Evolutionary conservation across 129 eudicot species (phyloP).

Genomic region (Arctium minus): DNA sequence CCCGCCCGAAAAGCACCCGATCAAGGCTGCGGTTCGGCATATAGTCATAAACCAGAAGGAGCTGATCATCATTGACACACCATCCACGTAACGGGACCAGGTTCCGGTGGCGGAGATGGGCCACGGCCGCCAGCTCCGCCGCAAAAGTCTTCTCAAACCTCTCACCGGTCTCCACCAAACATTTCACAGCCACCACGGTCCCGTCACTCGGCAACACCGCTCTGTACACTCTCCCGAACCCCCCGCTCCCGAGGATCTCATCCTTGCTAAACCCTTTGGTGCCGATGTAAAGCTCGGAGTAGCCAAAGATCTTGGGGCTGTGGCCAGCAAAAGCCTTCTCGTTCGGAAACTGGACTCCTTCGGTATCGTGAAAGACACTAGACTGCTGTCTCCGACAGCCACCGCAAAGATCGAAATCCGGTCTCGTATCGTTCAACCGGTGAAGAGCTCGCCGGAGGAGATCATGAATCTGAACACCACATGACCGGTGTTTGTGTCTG

Average conservation of each 20-base stretch:
- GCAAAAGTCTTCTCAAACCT: conserved; percentile 75
- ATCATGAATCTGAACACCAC: conserved; percentile 24
- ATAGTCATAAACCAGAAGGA: conserved; percentile 83
- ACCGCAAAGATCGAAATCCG: background rate
- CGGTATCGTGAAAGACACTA: conserved; percentile 49
- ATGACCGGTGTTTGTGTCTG: conserved; percentile 20
- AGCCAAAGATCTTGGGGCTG: conserved; percentile 72
- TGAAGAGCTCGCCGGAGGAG: conserved; percentile 26
- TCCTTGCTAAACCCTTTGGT: conserved; percentile 62
- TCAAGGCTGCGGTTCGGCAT: conserved; percentile 96
- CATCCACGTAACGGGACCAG: conserved; percentile 87
- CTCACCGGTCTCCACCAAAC: conserved; percentile 73
- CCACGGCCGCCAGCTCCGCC: conserved; percentile 93
- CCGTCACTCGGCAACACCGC: conserved; percentile 92
- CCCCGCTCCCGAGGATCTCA: conserved; percentile 80
- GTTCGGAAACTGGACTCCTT: conserved; percentile 48
- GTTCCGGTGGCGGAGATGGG: conserved; percentile 90
- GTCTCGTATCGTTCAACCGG: conserved; percentile 26
- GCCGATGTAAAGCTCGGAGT: conserved; percentile 86
- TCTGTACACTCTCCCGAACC: conserved; percentile 75
- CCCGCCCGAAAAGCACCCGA: conserved; percentile 47
- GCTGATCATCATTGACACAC: conserved; percentile 76
- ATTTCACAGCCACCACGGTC: conserved; percentile 75
- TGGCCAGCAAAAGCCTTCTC: conserved; percentile 40
- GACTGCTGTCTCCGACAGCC: conserved; percentile 19